These are phyloP conservation scores for Chrysoporthe cubensis DNA, from an alignment of 2,329 filamentous ascomycete species.

Conservation along the genomic window DNA sequence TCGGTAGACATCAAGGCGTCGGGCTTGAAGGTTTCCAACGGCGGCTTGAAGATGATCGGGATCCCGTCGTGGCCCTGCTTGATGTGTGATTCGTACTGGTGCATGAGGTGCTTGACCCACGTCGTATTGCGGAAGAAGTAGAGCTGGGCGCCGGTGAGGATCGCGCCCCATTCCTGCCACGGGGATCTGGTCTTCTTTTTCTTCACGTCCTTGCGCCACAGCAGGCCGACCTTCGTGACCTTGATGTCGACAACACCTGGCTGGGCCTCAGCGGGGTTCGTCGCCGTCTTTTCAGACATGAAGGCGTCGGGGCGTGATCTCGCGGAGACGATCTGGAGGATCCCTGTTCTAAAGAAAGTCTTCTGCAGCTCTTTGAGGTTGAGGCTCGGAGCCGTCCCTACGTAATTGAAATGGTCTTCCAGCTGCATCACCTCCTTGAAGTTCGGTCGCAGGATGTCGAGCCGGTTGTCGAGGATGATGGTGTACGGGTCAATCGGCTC, in stretches of 20 bases:
- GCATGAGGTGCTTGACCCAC: conserved; percentile 90
- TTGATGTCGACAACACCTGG: conserved; percentile 97
- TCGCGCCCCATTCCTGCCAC: conserved; percentile 98
- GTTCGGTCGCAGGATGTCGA: conserved; percentile 81
- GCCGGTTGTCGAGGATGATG: conserved; percentile 85
- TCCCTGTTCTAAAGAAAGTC: conserved; percentile 87
- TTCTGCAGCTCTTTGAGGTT: conserved; percentile 83
- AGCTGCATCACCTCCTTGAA: conserved; percentile 91
- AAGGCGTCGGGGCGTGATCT: conserved; percentile 94
- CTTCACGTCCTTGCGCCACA: conserved; percentile 94
- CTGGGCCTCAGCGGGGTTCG: conserved; percentile 83
- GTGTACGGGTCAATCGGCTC: conserved; percentile 96
- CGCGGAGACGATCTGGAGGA: conserved; percentile 93
- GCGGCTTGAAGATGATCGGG: conserved; percentile 87
- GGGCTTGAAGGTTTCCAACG: conserved; percentile 88
- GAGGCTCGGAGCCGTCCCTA: conserved; percentile 74
- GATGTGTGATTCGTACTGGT: conserved; percentile 82
- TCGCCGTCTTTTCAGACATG: conserved; percentile 82
- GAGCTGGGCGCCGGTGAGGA: conserved; percentile 93
- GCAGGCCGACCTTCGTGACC: conserved; percentile 89
- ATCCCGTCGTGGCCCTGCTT: conserved; percentile 75
- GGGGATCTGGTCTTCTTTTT: conserved; percentile 93
- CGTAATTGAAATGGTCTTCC: conserved; percentile 89
- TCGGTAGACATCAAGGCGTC: conserved; percentile 93
- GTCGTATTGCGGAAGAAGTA: conserved; percentile 94